Evolutionary conservation across 176 grass and related monocot species (phyloP).

Genomic region (Echinochloa phyllopogon): DNA sequence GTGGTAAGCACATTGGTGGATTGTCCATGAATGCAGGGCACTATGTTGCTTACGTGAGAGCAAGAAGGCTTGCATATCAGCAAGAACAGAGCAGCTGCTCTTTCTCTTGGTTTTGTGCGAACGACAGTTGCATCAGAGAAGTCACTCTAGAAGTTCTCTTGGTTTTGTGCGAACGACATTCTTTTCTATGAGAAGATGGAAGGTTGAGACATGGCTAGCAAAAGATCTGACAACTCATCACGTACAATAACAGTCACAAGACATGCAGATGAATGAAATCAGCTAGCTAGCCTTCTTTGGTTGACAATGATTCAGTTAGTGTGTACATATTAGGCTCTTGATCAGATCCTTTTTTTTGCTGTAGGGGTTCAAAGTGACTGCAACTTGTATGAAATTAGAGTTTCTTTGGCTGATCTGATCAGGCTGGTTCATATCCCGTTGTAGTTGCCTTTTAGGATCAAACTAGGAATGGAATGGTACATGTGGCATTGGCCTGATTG

Average conservation of each 20-base stretch:
- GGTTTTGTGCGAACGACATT: no score
- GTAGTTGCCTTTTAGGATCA: no score
- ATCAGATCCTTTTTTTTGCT: slow-evolving; percentile 9
- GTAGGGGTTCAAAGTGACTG: slow-evolving; percentile 8
- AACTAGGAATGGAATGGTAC: no score
- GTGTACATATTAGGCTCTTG: slow-evolving; percentile 31
- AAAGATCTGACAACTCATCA: background rate
- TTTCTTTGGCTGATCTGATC: no score
- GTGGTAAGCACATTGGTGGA: slow-evolving; percentile 50
- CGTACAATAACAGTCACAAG: no score
- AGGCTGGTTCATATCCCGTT: no score
- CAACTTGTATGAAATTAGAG: no score
- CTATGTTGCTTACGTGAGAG: slow-evolving; percentile 65
- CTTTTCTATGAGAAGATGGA: slow-evolving; percentile 81
- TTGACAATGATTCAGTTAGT: background rate
- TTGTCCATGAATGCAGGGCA: slow-evolving; percentile 43
- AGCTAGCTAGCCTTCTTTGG: background rate
- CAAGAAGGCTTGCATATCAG: slow-evolving; percentile 1
- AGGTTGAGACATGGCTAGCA: slow-evolving; percentile 12
- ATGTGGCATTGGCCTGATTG: no score
- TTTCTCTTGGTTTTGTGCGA: slow-evolving; percentile 65
- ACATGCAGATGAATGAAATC: no score
- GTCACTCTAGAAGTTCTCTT: slow-evolving; percentile 71
- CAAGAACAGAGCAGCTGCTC: background rate
- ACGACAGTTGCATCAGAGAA: slow-evolving; percentile 51